phyloP scores from a whole-genome alignment of 2,329 filamentous ascomycete species.

The Cordyceps fumosorosea region DNA sequence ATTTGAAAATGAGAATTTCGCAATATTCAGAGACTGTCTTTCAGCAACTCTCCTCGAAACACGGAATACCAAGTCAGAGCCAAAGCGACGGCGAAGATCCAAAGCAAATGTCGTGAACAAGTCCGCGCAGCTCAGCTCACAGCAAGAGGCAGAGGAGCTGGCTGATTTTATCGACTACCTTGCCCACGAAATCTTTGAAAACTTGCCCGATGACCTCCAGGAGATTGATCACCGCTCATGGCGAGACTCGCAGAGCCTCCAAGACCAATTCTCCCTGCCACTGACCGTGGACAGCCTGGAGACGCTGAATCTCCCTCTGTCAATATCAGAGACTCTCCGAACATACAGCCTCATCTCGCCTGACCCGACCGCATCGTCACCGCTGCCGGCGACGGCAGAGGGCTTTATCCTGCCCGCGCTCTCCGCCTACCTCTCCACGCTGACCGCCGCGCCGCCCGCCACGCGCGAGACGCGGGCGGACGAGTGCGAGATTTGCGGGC shows the following conservation, averaged over 20 bases:
- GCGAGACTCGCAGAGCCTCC: constrained; percentile 34
- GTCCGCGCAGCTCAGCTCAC: constrained; percentile 14
- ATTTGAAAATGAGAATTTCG: constrained; percentile 29
- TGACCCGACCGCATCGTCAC: constrained; percentile 25
- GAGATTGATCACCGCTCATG: constrained; percentile 54
- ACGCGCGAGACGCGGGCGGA: constrained; percentile 49
- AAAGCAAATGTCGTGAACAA: constrained; percentile 17
- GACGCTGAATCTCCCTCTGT: constrained; percentile 44
- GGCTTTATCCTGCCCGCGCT: constrained; percentile 59
- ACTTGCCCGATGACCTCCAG: constrained; percentile 55
- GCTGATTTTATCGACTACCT: constrained; percentile 80
- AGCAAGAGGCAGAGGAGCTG: constrained; percentile 55
- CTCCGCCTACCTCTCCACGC: constrained; percentile 51
- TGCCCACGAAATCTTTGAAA: constrained; percentile 59
- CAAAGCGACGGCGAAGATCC: constrained; percentile 37
- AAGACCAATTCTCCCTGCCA: constrained; percentile 50
- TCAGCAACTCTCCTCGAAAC: constrained; percentile 62
- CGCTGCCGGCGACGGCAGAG: constrained; percentile 33
- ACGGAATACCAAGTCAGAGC: constrained; percentile 38
- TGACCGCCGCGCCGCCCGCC: constrained; percentile 56
- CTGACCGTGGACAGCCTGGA: constrained; percentile 48
- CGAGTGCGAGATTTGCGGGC: constrained; percentile 69
- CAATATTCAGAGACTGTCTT: constrained; percentile 67
- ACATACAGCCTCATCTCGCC: constrained; percentile 58
- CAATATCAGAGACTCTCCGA: constrained; percentile 58